Base-by-base conservation (phyloP, 176 grass and related monocot species). In the Sorghum bicolor region DNA sequence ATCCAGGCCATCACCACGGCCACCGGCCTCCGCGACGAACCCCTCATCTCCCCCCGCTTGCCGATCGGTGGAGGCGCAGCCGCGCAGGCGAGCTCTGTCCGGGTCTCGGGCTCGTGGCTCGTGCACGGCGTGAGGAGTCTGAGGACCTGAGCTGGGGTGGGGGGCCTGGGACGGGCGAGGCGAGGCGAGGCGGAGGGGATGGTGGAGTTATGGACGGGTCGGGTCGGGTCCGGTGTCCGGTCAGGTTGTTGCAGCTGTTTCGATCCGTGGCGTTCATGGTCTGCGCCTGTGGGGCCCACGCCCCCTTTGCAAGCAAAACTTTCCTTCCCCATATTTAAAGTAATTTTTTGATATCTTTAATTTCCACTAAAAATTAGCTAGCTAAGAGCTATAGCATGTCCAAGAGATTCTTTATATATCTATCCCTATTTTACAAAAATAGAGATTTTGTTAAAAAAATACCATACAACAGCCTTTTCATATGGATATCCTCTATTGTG, bases 1-100 rank as follows among this genome's bases (percentile, higher is more conserved):
- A 99, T 50, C 93, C 96, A 94, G n/a, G 69, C 25, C 81, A 87
- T 41, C 70, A 91, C 84, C 39, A 48, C 65, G 45, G 47, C 83
- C 73, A 96, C 11, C 47, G 87, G 93, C 78, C 89, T 81, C 80
- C 86, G 89, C 66, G 93, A 36, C 47, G 83, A 73, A 19, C 70
- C 78, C 87, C 83, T 94, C 85, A 94, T 95, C 63, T 72, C 78
- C 22, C 7, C 40, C 38, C 64, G 34, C 34, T 40, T 29, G 75
- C 61, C 88, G 84, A 90, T 83, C 67, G 74, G 67, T 47, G 16
- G 25, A 26, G 37, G 83, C 36, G 65, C 0, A 14, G n/a, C n/a
- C n/a, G 24, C 71, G 40, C 38, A 10, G 77, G 62, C 61, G 64
- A 47, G 58, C 37, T 63, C 28, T 29, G 15, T 78, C 75, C 17